Evolutionary conservation across 176 grass and related monocot genomes (phyloP).

Genomic region (Rhipidocladum racemiflorum): DNA sequence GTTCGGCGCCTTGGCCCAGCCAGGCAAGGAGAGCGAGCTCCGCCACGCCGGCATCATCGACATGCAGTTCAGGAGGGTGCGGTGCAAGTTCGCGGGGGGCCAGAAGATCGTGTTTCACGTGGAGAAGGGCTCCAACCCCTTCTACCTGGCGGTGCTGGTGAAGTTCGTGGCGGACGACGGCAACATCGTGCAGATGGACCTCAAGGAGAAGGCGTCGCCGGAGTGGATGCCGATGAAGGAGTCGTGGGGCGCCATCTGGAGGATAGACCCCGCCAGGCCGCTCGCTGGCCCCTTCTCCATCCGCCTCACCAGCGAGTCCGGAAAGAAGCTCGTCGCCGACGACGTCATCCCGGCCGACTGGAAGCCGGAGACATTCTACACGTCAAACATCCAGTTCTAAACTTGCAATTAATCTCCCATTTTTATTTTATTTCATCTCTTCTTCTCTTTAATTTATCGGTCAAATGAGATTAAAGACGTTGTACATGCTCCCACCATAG

Average conservation of each 20-base stretch:
- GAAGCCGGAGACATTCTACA: conserved; percentile 38
- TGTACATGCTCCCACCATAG: background rate
- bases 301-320: conserved; percentile 63
- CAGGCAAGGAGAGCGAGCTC: conserved; percentile 46
- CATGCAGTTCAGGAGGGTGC: conserved; percentile 62
- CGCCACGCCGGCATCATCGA: conserved; percentile 57
- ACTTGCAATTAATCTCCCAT: background rate
- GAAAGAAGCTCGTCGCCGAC: conserved; percentile 44
- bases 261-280: conserved; percentile 29
- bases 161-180: conserved; percentile 66
- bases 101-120: conserved; percentile 69
- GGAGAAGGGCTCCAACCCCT: conserved; percentile 49
- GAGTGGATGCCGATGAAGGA: conserved; percentile 45
- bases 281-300: conserved; percentile 63
- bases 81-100: conserved; percentile 47
- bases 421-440: background rate
- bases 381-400: conserved; percentile 57
- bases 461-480: background rate
- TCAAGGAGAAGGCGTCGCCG: conserved; percentile 22
- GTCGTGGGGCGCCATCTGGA: conserved; percentile 75
- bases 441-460: background rate
- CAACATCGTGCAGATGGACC: conserved; percentile 51
- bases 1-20: conserved; percentile 57
- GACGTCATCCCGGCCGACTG: conserved; percentile 56
- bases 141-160: conserved; percentile 61